These are phyloP conservation scores for Tuber brumale DNA, from an alignment of 495 filamentous ascomycete genomes.

Conservation along the genomic window DNA sequence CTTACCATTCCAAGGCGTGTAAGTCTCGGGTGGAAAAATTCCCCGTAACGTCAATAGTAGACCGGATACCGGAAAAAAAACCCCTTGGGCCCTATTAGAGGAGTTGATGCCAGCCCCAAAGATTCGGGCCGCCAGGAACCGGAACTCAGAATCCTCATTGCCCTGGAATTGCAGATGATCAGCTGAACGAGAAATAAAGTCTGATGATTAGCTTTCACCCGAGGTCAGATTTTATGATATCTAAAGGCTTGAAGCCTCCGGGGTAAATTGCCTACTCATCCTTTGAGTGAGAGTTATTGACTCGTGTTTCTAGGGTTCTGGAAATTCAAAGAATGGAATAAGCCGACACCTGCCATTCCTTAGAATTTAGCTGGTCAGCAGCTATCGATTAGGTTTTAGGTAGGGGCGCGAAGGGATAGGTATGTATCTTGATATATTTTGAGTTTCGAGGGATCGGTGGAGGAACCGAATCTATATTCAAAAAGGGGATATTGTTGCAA, in stretches of 20 bases:
- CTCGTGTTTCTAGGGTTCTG: neutral
- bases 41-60: neutral
- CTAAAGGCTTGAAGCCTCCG: neutral
- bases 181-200: neutral
- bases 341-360: neutral
- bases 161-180: neutral
- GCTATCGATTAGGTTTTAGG: neutral
- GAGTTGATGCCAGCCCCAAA: neutral
- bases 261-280: neutral
- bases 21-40: neutral
- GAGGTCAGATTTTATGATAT: neutral
- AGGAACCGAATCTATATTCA: neutral
- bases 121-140: neutral
- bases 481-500: neutral
- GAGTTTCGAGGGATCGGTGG: neutral
- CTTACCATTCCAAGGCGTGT: neutral
- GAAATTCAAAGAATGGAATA: neutral
- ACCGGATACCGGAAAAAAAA: neutral
- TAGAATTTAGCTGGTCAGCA: neutral
- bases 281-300: neutral
- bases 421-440: neutral
- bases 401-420: neutral
- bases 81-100: neutral
- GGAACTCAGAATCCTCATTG: neutral
- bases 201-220: neutral